Conservation (phyloP, 2,329 filamentous ascomycete species). For the Monosporascus sp. region DNA sequence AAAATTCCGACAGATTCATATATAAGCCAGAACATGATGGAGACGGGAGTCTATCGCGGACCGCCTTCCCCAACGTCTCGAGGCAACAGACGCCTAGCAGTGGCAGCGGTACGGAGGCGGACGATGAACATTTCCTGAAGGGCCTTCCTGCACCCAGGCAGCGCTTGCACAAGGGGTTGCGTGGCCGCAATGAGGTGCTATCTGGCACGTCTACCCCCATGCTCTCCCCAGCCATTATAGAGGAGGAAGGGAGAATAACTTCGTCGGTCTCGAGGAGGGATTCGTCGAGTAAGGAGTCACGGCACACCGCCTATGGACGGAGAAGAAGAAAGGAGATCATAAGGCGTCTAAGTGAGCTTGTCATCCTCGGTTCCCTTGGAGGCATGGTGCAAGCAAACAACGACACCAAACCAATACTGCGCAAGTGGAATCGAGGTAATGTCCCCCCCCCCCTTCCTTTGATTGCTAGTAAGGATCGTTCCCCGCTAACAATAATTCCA, state of each 20-base stretch:
- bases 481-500: background rate
- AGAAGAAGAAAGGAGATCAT: slow-evolving; percentile 47
- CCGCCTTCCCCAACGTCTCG: slow-evolving; percentile 29
- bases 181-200: slow-evolving; percentile 51
- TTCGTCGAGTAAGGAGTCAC: slow-evolving; percentile 18
- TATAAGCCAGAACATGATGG: slow-evolving; percentile 15
- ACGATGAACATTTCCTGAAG: slow-evolving; percentile 86
- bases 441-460: background rate
- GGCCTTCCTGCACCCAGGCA: slow-evolving; percentile 76
- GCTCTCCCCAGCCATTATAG: slow-evolving; percentile 42
- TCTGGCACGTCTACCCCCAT: slow-evolving; percentile 54
- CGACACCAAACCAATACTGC: slow-evolving; percentile 40
- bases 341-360: slow-evolving; percentile 48
- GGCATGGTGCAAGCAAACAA: slow-evolving; percentile 43
- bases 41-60: slow-evolving; percentile 15
- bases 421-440: slow-evolving; percentile 46
- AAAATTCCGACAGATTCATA: slow-evolving; percentile 39
- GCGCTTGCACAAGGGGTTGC: slow-evolving; percentile 71
- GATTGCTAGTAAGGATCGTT: slow-evolving; percentile 2
- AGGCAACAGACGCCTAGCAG: slow-evolving; percentile 61
- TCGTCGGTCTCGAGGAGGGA: slow-evolving; percentile 18
- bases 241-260: slow-evolving; percentile 33
- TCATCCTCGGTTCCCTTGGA: slow-evolving; percentile 46
- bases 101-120: slow-evolving; percentile 91
- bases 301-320: slow-evolving; percentile 26